Conservation (phyloP, 495 filamentous ascomycete species). For the Penicillium samsonianum region DNA sequence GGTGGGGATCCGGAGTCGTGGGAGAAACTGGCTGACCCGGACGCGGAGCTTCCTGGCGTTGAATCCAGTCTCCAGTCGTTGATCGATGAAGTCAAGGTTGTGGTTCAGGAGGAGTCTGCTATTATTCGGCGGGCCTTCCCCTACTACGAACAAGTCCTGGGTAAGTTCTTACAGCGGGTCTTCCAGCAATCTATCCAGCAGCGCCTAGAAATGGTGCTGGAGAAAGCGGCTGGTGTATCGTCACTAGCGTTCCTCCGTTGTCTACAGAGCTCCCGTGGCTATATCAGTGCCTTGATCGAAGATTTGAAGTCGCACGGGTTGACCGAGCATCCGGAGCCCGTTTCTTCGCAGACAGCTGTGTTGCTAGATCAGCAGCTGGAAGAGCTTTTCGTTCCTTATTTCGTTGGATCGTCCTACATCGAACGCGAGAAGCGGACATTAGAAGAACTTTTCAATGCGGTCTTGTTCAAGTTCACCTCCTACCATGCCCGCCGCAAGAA, state of each 20-base stretch:
- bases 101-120: constrained; percentile 95
- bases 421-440: constrained; percentile 88
- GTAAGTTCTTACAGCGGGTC: constrained; percentile 88
- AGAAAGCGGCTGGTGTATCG: constrained; percentile 87
- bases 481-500: constrained; percentile 87
- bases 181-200: constrained; percentile 99
- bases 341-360: constrained; percentile 80
- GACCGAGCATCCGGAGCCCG: constrained; percentile 90
- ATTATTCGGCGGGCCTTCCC: constrained; percentile 96
- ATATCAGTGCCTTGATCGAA: constrained; percentile 82
- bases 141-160: constrained; percentile 90
- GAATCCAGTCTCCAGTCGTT: constrained; percentile 91
- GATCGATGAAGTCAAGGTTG: constrained; percentile 88
- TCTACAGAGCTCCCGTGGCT: constrained; percentile 83
- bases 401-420: constrained; percentile 91
- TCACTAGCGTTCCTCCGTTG: constrained; percentile 90
- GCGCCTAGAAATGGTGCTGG: constrained; percentile 90
- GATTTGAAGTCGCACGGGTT: constrained; percentile 92
- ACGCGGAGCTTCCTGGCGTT: constrained; percentile 84
- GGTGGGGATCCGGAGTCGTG: constrained; percentile 78
- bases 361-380: constrained; percentile 94
- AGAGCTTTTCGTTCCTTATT: constrained; percentile 93
- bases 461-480: constrained; percentile 92
- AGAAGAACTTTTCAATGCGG: constrained; percentile 87
- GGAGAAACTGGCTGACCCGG: constrained; percentile 92